Percentiles rank a stretch among this genome's conserved stretches.
These are phyloP conservation scores for Mimosa pudica DNA, from an alignment of 306 rosid species.

Conservation along the genomic window DNA sequence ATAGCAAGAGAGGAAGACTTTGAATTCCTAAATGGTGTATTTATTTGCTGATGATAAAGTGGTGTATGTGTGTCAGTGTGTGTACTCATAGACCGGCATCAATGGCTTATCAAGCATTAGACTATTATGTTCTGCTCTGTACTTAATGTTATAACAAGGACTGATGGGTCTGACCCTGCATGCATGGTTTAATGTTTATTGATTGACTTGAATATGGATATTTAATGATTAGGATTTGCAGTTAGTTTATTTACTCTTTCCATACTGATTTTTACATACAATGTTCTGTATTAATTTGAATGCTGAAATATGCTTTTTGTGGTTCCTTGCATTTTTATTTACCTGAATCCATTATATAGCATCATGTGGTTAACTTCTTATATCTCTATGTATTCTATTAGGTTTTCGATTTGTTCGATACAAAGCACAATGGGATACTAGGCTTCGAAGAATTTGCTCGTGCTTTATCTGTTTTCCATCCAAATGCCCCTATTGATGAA, in stretches of 20 bases:
- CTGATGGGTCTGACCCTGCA: too few species aligned
- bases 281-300: background rate
- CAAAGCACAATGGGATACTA: constrained; percentile 95
- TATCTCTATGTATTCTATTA: constrained; percentile 25
- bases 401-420: constrained; percentile 96
- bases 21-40: background rate
- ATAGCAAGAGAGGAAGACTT: constrained; percentile 5
- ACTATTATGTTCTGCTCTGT: too few species aligned
- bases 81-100: too few species aligned
- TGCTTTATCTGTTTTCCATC: constrained; percentile 94
- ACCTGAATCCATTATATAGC: constrained; percentile 15
- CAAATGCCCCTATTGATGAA: constrained; percentile 93
- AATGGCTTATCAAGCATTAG: too few species aligned
- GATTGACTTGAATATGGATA: too few species aligned
- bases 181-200: too few species aligned
- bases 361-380: constrained; percentile 28
- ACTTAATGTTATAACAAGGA: too few species aligned
- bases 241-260: too few species aligned
- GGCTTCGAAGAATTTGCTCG: constrained; percentile 99
- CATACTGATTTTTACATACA: too few species aligned
- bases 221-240: too few species aligned
- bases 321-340: constrained; percentile 21
- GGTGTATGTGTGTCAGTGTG: too few species aligned
- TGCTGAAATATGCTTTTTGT: background rate
- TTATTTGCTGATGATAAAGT: background rate